phyloP scores from a whole-genome alignment of 164 flowering plant species.

The Tetrastigma voinierianum region DNA sequence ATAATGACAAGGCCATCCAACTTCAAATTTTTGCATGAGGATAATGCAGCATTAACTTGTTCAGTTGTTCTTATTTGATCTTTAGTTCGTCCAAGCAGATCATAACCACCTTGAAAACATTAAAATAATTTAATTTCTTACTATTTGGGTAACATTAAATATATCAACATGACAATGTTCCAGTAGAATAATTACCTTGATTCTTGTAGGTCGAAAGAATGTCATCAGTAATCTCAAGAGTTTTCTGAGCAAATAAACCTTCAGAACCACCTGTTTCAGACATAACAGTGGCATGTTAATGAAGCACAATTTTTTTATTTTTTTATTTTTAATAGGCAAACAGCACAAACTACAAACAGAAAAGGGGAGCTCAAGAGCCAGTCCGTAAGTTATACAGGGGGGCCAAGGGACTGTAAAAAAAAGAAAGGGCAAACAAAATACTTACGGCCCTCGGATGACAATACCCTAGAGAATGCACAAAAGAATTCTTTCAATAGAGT shows the following conservation, averaged over 20 bases:
- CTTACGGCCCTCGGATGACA: no score
- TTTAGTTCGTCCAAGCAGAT: slow-evolving; percentile 89
- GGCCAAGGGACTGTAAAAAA: not conserved
- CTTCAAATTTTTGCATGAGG: slow-evolving; percentile 73
- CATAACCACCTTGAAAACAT: slow-evolving; percentile 88
- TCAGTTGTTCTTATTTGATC: slow-evolving; percentile 98
- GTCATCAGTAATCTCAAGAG: slow-evolving; percentile 85
- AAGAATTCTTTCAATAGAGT: no score
- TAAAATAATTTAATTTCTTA: slow-evolving; percentile 3
- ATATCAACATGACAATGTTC: not conserved
- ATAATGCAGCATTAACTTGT: slow-evolving; percentile 90
- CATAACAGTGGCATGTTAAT: not conserved
- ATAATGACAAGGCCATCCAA: slow-evolving; percentile 92
- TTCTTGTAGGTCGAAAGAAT: slow-evolving; percentile 83
- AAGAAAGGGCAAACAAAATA: not conserved
- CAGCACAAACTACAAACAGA: no score
- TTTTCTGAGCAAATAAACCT: slow-evolving; percentile 91
- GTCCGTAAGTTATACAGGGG: no score
- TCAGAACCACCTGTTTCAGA: slow-evolving; percentile 80
- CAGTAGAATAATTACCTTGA: slow-evolving; percentile 59
- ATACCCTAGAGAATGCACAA: no score
- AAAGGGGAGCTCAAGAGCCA: no score
- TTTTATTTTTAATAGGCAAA: no score
- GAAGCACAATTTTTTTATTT: no score
- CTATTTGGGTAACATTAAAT: not conserved